Evolutionary conservation across 106 monocot species (phyloP), one percentile per base, ranked within the genome.

Genomic region (Platanthera guangdongensis): DNA sequence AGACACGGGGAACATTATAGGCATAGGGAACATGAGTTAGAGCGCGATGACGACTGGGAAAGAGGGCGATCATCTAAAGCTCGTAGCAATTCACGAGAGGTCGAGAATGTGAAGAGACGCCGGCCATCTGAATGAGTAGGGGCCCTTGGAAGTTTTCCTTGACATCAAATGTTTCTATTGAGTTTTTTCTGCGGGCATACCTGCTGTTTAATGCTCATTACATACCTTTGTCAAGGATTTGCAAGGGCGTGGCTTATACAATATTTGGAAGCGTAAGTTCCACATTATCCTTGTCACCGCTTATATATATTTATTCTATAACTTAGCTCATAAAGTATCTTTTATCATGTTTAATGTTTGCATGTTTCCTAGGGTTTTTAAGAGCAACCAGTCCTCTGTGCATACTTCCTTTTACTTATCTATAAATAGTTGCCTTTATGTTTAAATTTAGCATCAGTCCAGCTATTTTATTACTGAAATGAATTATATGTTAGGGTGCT

Each of bases 81-180:
- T 78, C 81, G 87, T 49, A 84, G 82, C 82, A 90, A 77, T 53
- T 92, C 95, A 0, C 80, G 95, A 51, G 95, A 95, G 81, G 72
- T 76, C 71, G 95, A 92, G 54, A 84, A 90, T 83, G 83, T 82
- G 8, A 95, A 95, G 79, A 89, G 88, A 60, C 85, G 90, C 49
- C 81, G 92, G 5, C 82, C 86, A 47, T 79, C 92, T 30, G 84
- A 82, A 51, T 92, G 78, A 87, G 71, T 11, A 52, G 14, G 25
- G 73, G 67, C 59, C 57, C 75, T 39, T 48, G 39, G 65, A 76
- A 77, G 72, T 51, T 65, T 76, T 77, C 65, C 62, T 80, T 71
- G 68, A 53, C 64, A 48, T 68, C 14, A 2, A 9, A 71, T 70
- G 32, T 13, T 73, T 1, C 50, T 78, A 70, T 48, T 70, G 70